A percentile compares a stretch with the other conserved stretches of the same genome.
phyloP scores from a whole-genome alignment of 352 stramenopile genomes.

The Globisporangium mamillatum region DNA sequence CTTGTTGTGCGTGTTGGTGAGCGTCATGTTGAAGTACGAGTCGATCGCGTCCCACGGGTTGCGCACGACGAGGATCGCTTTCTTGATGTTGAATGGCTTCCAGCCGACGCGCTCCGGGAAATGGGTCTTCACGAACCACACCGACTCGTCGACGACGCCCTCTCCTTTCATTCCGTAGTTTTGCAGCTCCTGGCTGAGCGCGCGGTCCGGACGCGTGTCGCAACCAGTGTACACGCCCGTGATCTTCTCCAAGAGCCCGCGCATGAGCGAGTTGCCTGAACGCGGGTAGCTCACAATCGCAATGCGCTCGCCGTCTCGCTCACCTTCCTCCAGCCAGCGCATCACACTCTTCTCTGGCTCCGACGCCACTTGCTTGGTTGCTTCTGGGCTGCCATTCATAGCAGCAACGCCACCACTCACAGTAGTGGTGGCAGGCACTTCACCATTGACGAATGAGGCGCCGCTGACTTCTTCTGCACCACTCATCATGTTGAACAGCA shows the following conservation, averaged over 20 bases:
- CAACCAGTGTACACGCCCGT: constrained; percentile 96
- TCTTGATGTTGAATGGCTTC: constrained; percentile 70
- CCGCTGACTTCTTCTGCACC: constrained; percentile 4
- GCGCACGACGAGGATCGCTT: constrained; percentile 87
- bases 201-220: constrained; percentile 94
- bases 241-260: constrained; percentile 93
- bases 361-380: not conserved
- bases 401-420: not conserved
- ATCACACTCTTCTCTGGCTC: constrained; percentile 19
- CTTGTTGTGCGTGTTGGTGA: constrained; percentile 93
- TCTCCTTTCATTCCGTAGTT: constrained; percentile 90
- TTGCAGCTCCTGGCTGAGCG: constrained; percentile 87
- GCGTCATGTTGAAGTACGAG: constrained; percentile 98
- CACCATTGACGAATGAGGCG: not conserved
- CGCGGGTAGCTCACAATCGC: constrained; percentile 96
- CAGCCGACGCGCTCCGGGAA: constrained; percentile 96
- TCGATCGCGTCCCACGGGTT: constrained; percentile 99
- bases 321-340: constrained; percentile 67
- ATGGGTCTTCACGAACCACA: constrained; percentile 98
- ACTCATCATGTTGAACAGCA: constrained; percentile 31
- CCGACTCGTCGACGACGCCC: constrained; percentile 92
- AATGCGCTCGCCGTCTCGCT: constrained; percentile 68
- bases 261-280: constrained; percentile 96
- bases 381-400: constrained; percentile 5
- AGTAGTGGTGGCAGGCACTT: not conserved